These are phyloP conservation scores for Thielaviopsis musarum DNA, from an alignment of 2,329 filamentous ascomycete species.

Conservation along the genomic window DNA sequence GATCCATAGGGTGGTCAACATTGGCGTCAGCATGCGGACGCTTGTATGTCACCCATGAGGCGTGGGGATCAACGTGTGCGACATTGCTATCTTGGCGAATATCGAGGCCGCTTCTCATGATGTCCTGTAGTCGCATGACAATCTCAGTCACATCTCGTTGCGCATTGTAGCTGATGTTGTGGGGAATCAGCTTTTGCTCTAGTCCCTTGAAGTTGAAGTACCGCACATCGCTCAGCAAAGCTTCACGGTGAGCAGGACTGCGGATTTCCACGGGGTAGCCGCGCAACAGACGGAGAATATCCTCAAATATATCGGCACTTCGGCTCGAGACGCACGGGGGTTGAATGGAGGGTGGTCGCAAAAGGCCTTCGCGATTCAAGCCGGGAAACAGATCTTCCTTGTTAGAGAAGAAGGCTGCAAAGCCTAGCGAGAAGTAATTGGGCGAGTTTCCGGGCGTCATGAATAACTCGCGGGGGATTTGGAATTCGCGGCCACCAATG, in stretches of 20 bases:
- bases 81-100: slow-evolving; percentile 33
- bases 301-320: slow-evolving; percentile 67
- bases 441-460: slow-evolving; percentile 74
- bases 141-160: slow-evolving; percentile 56
- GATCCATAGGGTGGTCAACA: slow-evolving; percentile 37
- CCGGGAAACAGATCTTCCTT: slow-evolving; percentile 74
- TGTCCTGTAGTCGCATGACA: slow-evolving; percentile 60
- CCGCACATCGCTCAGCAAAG: slow-evolving; percentile 68
- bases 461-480: slow-evolving; percentile 79
- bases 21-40: slow-evolving; percentile 68
- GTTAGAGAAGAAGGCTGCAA: slow-evolving; percentile 70
- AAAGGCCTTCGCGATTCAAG: slow-evolving; percentile 57
- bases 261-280: slow-evolving; percentile 70
- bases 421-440: slow-evolving; percentile 89
- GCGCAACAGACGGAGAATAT: slow-evolving; percentile 64
- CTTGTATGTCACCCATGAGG: slow-evolving; percentile 55
- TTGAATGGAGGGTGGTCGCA: slow-evolving; percentile 72
- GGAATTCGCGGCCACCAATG: slow-evolving; percentile 74
- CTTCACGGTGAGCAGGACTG: slow-evolving; percentile 57
- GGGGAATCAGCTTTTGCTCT: slow-evolving; percentile 72
- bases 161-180: slow-evolving; percentile 60
- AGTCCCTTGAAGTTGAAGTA: slow-evolving; percentile 89
- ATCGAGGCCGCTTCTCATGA: slow-evolving; percentile 72
- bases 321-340: slow-evolving; percentile 69
- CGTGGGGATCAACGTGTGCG: slow-evolving; percentile 16